Conservation (phyloP, 106 monocot genomes). For the Cymbidium sinense region DNA sequence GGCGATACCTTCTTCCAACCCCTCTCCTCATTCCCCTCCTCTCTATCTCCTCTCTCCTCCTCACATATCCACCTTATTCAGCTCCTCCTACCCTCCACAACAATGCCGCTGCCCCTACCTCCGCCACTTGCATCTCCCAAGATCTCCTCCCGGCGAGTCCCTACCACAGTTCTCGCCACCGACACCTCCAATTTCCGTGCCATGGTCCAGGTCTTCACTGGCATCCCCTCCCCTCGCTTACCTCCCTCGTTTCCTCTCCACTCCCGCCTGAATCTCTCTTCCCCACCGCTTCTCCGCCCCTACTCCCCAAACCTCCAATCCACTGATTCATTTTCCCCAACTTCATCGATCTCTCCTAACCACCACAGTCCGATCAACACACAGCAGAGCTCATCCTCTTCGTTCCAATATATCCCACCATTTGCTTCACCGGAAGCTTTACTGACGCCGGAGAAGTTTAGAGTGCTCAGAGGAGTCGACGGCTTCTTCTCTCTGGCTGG, state of each 20-base stretch:
- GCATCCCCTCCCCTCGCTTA: slow-evolving; percentile 37
- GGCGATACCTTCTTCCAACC: background rate
- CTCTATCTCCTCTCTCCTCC: background rate
- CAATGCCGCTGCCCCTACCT: background rate
- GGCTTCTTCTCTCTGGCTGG: too few species aligned
- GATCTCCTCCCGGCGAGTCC: slow-evolving; percentile 37
- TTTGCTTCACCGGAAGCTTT: too few species aligned
- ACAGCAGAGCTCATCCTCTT: too few species aligned
- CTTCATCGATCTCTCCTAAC: too few species aligned
- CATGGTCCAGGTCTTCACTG: slow-evolving; percentile 66
- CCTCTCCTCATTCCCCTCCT: background rate
- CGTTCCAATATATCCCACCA: too few species aligned
- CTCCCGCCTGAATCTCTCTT: slow-evolving; percentile 18
- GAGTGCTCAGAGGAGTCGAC: too few species aligned
- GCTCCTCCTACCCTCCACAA: background rate
- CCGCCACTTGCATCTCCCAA: slow-evolving; percentile 20
- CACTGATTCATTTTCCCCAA: background rate
- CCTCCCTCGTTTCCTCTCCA: slow-evolving; percentile 7
- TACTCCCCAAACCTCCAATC: background rate
- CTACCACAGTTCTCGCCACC: slow-evolving; percentile 48
- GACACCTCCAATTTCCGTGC: slow-evolving; percentile 55
- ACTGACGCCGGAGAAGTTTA: too few species aligned
- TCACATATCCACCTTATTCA: background rate
- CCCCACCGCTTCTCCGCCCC: slow-evolving; percentile 2
- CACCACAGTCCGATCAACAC: too few species aligned